A percentile compares a stretch with the other conserved stretches of the same genome.
phyloP scores from a whole-genome alignment of 495 filamentous ascomycete genomes.

The Penicillium diatomitis region DNA sequence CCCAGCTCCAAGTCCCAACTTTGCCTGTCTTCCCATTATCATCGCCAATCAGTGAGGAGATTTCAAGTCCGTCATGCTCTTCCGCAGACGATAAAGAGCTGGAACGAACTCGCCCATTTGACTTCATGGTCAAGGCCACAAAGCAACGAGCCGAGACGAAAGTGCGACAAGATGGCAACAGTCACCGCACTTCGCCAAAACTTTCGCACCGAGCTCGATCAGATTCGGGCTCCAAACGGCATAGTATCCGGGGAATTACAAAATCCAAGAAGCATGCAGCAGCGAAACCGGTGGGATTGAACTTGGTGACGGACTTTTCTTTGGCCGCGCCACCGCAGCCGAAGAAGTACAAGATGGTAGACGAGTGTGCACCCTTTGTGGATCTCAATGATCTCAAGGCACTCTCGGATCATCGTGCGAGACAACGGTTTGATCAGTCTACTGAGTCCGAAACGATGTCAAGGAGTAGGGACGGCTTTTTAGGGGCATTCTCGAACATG shows the following conservation, averaged over 20 bases:
- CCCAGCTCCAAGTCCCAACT: slow-evolving; percentile 24
- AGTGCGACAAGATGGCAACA: slow-evolving; percentile 2
- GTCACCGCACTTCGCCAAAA: background rate
- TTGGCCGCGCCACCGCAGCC: slow-evolving; percentile 12
- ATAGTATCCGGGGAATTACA: slow-evolving; percentile 15
- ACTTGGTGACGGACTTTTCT: slow-evolving; percentile 50
- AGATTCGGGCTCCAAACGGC: background rate
- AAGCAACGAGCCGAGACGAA: slow-evolving; percentile 17
- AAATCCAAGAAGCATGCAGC: slow-evolving; percentile 37
- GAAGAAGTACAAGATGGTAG: background rate
- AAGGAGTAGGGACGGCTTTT: background rate
- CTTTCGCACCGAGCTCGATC: slow-evolving; percentile 5
- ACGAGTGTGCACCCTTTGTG: slow-evolving; percentile 17
- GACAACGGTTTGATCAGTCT: slow-evolving; percentile 23
- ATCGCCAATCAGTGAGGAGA: slow-evolving; percentile 38
- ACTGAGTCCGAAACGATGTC: background rate
- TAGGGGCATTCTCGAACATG: background rate
- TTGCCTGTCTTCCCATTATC: slow-evolving; percentile 32
- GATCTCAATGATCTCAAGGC: slow-evolving; percentile 35
- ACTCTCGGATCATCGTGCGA: slow-evolving; percentile 27
- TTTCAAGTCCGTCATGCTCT: slow-evolving; percentile 28
- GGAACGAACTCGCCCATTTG: slow-evolving; percentile 22
- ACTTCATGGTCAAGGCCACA: slow-evolving; percentile 21
- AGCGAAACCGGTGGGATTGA: slow-evolving; percentile 48
- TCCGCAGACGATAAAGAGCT: slow-evolving; percentile 25